Conservation (phyloP, 352 stramenopile genomes). For the Pilasporangium apinafurcum region DNA sequence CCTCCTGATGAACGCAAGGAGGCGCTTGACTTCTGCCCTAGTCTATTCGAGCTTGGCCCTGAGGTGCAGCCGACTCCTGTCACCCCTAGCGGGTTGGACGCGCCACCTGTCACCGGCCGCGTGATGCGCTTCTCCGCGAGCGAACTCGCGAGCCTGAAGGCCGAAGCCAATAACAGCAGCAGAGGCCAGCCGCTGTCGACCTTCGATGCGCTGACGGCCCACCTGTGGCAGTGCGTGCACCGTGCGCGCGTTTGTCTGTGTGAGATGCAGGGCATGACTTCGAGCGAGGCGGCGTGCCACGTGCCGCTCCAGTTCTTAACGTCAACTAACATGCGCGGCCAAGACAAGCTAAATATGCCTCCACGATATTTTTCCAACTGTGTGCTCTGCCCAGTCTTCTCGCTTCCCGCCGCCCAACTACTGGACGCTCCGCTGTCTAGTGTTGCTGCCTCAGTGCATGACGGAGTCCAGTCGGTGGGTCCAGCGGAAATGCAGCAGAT, state of each 20-base stretch:
- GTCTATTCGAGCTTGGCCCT: neutral
- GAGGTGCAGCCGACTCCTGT: neutral
- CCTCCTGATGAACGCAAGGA: neutral
- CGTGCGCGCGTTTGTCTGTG: neutral
- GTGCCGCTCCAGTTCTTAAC: conserved; percentile 10
- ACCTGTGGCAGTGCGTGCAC: neutral
- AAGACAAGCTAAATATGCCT: conserved; percentile 6
- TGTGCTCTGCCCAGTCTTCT: conserved; percentile 11
- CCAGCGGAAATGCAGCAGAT: conserved; percentile 6
- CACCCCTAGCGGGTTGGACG: too few species aligned
- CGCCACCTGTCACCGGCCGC: conserved; percentile 5
- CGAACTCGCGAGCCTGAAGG: conserved; percentile 11
- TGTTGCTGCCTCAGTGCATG: neutral
- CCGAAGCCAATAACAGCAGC: conserved; percentile 4
- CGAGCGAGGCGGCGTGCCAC: neutral
- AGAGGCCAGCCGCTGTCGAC: neutral
- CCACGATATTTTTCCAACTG: conserved; percentile 17
- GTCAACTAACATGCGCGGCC: conserved; percentile 12
- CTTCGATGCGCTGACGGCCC: neutral
- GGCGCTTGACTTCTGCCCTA: neutral
- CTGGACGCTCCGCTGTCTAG: neutral
- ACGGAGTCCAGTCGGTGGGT: neutral
- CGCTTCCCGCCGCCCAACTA: conserved; percentile 5
- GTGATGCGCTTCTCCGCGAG: conserved; percentile 6
- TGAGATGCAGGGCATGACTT: conserved; percentile 2